phyloP scores from a whole-genome alignment of 345 rosid genomes.

The Toxicodendron radicans region DNA sequence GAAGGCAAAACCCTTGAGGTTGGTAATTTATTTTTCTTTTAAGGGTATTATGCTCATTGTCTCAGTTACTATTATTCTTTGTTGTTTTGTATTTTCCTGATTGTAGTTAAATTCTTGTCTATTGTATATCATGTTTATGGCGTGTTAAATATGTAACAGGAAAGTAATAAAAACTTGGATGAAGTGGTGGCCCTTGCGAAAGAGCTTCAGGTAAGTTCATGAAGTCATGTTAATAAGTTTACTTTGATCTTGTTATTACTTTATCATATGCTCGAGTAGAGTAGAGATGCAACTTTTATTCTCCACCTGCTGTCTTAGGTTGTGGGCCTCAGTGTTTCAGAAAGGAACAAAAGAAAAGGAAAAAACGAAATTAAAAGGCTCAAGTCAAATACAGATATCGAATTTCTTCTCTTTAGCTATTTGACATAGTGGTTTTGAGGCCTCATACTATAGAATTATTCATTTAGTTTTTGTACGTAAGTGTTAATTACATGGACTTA shows the following conservation, averaged over 20 bases:
- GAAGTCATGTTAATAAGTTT: background rate
- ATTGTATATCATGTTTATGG: background rate
- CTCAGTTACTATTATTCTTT: background rate
- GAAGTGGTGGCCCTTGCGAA: conserved; percentile 91
- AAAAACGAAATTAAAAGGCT: background rate
- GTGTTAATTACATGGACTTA: background rate
- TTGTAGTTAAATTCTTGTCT: background rate
- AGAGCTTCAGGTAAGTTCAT: conserved; percentile 66
- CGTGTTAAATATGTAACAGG: conserved; percentile 40
- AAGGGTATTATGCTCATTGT: background rate
- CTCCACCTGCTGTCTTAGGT: background rate
- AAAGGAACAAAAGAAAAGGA: background rate
- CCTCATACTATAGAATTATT: background rate
- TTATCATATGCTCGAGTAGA: background rate
- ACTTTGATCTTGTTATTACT: background rate
- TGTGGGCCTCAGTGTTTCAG: background rate
- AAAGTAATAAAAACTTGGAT: conserved; percentile 83
- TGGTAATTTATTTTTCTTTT: background rate
- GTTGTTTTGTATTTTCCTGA: background rate
- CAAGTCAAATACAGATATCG: background rate
- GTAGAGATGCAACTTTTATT: background rate
- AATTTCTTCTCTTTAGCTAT: background rate
- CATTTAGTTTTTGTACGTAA: background rate
- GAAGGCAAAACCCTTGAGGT: conserved; percentile 81
- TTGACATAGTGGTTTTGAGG: background rate